Base-by-base conservation (phyloP, 2,329 filamentous ascomycete genomes). In the Calonectria pseudoreteaudii region DNA sequence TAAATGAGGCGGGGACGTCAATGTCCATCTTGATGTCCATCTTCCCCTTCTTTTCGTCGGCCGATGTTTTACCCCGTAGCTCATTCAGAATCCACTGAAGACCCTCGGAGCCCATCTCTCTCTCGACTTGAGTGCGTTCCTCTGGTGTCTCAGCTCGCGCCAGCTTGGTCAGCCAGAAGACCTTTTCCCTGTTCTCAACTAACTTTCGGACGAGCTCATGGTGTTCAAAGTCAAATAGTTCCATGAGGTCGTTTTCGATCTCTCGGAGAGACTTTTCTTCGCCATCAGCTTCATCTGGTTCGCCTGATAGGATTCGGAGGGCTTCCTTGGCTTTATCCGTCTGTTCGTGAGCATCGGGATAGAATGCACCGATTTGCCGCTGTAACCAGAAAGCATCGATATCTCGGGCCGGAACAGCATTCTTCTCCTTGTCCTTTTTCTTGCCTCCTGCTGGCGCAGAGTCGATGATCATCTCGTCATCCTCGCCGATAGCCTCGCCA, bases 311-410 rank as follows among this genome's bases (percentile, higher is more conserved):
- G 62, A 97, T 95, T 44, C 93, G 91, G 68, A 99, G 89, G 0
- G 95, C 96, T 78, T 95, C 91, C 77, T 93, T 91, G 8, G 97
- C 97, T 87, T 98, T 98, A 82, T 97, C 95, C 81, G 98, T 95
- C 82, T 98, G 96, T 64, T 93, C 94, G 83, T 98, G 96, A 7
- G 96, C 94, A 85, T 99, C 97, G 16, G 94, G 90, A 82, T 98
- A 98, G 3, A 98, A 88, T 50, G 91, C 89, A 71, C 96, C 96
- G 68, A 99, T 95, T 82, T 98, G 94, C 76, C 97, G 91, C 85
- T 98, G 97, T 73, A 99, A 85, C 97, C 97, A 99, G 86, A 96
- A 99, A 13, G 96, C 96, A 84, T 99, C 97, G 76, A 99, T 98
- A 72, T 98, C 95, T 77, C 96, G 93, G 64, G 95, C 95, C 23